A percentile compares a stretch with the other conserved stretches of the same genome.
Evolutionary conservation across 2,329 filamentous ascomycete genomes (phyloP).

Genomic region (Paecilomyces dactylethromorphus): DNA sequence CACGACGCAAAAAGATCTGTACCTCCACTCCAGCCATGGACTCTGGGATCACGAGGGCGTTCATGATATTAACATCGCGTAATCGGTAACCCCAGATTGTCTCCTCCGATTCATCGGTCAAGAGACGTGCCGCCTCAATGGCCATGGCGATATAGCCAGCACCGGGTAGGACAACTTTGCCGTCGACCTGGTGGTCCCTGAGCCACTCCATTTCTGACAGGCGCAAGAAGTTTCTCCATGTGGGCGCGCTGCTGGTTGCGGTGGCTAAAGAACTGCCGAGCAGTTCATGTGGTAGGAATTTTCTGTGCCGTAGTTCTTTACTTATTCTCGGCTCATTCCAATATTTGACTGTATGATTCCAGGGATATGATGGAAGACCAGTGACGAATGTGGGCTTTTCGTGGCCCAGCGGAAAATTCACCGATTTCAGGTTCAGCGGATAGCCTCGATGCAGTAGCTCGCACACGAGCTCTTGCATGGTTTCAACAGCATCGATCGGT

Average conservation of each 20-base stretch:
- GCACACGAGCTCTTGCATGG: not conserved
- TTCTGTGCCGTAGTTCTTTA: not conserved
- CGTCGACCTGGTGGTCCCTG: too few relatives aligned
- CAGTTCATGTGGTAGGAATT: too few relatives aligned
- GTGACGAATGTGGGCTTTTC: not conserved
- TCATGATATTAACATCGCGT: conserved; percentile 9
- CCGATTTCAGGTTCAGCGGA: not conserved
- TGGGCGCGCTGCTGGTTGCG: too few relatives aligned
- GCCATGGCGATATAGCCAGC: too few relatives aligned
- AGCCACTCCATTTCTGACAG: too few relatives aligned
- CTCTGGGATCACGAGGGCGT: conserved; percentile 14
- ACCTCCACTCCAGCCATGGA: conserved; percentile 14
- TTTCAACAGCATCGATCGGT: conserved; percentile 1
- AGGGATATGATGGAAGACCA: conserved; percentile 5
- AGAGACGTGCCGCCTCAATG: not conserved
- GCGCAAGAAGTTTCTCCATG: too few relatives aligned
- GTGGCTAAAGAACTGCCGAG: too few relatives aligned
- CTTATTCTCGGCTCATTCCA: conserved; percentile 10
- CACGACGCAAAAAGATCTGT: conserved; percentile 8
- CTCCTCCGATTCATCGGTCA: not conserved
- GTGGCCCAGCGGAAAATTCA: not conserved
- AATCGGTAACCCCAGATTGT: conserved; percentile 8
- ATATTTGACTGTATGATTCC: conserved; percentile 8
- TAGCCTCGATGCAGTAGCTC: not conserved
- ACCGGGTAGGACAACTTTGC: too few relatives aligned